phyloP scores from a whole-genome alignment of 169 alveolate genomes.

The Plasmodium sp. region DNA sequence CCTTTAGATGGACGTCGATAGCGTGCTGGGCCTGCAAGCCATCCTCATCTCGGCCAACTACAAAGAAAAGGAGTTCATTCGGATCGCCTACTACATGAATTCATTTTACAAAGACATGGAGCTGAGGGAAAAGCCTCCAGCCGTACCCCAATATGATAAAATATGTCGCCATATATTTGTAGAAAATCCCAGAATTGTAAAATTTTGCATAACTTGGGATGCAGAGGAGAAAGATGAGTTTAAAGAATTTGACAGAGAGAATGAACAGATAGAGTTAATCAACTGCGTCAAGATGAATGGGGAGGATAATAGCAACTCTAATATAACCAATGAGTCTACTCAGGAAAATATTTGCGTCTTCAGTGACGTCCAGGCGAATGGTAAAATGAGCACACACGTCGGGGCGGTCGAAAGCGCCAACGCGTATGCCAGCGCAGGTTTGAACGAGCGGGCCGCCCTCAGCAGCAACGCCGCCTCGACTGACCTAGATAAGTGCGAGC shows the following conservation, averaged over 20 bases:
- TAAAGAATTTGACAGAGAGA: slow-evolving; percentile 78
- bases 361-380: neutral
- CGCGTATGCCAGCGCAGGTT: neutral
- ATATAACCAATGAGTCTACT: slow-evolving; percentile 18
- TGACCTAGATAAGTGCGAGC: slow-evolving; percentile 60
- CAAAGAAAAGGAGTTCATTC: slow-evolving; percentile 95
- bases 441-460: neutral
- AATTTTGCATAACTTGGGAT: slow-evolving; percentile 97
- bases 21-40: slow-evolving; percentile 97
- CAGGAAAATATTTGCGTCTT: slow-evolving; percentile 20
- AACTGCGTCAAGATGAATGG: slow-evolving; percentile 40
- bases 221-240: slow-evolving; percentile 75
- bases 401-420: neutral
- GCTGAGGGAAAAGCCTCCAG: slow-evolving; percentile 96
- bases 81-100: slow-evolving; percentile 98
- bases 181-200: slow-evolving; percentile 98
- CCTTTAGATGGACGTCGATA: slow-evolving; percentile 82
- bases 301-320: slow-evolving; percentile 41
- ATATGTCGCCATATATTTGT: slow-evolving; percentile 93
- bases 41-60: slow-evolving; percentile 95
- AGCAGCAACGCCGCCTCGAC: slow-evolving; percentile 21
- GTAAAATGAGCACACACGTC: neutral
- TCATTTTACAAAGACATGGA: slow-evolving; percentile 93
- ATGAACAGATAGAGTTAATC: slow-evolving; percentile 65
- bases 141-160: slow-evolving; percentile 90